Conservation (phyloP, 148 eudicot genomes). For the Dysphania ambrosioides region DNA sequence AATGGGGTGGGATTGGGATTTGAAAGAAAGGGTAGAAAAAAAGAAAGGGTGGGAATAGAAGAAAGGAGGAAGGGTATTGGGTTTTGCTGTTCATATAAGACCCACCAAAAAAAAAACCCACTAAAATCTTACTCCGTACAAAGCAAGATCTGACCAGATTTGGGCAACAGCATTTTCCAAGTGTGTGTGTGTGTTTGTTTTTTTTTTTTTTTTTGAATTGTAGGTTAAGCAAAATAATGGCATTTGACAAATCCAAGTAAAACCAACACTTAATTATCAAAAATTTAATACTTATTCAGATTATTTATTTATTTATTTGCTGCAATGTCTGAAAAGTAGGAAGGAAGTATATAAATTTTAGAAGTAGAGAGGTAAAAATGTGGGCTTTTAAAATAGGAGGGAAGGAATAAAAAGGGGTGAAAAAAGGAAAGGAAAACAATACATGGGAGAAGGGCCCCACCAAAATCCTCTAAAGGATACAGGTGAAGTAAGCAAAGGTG, state of each 20-base stretch:
- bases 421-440: conserved; percentile 5
- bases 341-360: too few relatives aligned
- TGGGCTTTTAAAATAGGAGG: background rate
- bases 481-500: conserved; percentile 56
- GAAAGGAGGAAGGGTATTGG: conserved; percentile 24
- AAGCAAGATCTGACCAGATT: conserved; percentile 82
- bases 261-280: too few relatives aligned
- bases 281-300: too few relatives aligned
- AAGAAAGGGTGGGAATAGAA: conserved; percentile 17
- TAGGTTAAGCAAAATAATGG: conserved; percentile 17
- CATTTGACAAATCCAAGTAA: conserved; percentile 18
- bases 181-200: too few relatives aligned
- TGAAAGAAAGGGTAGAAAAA: background rate
- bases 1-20: background rate
- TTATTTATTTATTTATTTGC: too few relatives aligned
- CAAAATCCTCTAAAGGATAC: conserved; percentile 62
- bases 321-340: too few relatives aligned
- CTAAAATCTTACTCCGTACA: conserved; percentile 57
- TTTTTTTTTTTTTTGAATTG: conserved; percentile 18
- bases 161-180: conserved; percentile 40
- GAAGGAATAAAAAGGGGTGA: background rate
- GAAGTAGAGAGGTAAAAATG: background rate
- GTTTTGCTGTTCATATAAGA: conserved; percentile 35
- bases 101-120: conserved; percentile 50
- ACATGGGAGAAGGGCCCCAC: conserved; percentile 43